Conservation (phyloP, 371 early-diverging fungal genomes). For the Mucor mucedo region DNA sequence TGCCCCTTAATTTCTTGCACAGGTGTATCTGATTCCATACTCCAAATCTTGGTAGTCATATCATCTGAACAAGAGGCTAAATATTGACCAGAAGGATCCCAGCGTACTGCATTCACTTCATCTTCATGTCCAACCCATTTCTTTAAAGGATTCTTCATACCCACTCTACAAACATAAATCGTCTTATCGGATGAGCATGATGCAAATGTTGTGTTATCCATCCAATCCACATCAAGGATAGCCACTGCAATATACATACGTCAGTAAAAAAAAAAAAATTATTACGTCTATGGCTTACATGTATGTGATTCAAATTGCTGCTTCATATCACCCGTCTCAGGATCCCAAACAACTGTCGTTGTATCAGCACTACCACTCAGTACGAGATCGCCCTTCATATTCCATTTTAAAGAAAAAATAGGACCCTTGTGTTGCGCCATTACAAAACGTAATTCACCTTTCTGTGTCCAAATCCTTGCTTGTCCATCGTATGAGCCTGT, state of each 20-base stretch:
- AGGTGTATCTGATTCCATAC: constrained; percentile 44
- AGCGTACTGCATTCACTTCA: constrained; percentile 89
- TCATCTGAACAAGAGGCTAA: constrained; percentile 96
- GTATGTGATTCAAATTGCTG: constrained; percentile 82
- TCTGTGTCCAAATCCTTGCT: constrained; percentile 85
- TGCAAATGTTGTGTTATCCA: constrained; percentile 89
- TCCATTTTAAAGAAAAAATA: constrained; percentile 90
- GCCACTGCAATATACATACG: constrained; percentile 41
- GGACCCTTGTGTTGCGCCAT: constrained; percentile 83
- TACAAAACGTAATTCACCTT: constrained; percentile 66
- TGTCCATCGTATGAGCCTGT: constrained; percentile 93
- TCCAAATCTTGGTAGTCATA: constrained; percentile 76
- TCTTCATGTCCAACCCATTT: constrained; percentile 81
- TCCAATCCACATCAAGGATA: constrained; percentile 93
- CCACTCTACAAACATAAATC: constrained; percentile 82
- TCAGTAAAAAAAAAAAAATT: background rate
- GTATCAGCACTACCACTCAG: constrained; percentile 84
- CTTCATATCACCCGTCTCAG: constrained; percentile 73
- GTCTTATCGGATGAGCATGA: constrained; percentile 86
- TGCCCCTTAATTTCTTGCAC: constrained; percentile 74
- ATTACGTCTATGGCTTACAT: constrained; percentile 42
- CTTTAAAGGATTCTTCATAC: constrained; percentile 65
- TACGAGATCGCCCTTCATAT: constrained; percentile 77
- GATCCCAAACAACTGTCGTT: constrained; percentile 88
- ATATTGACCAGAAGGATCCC: constrained; percentile 83